Percentiles rank a stretch among this genome's conserved stretches.
Evolutionary conservation across 805 yeast species (phyloP).

Genomic region (Yamadazyma sp.): DNA sequence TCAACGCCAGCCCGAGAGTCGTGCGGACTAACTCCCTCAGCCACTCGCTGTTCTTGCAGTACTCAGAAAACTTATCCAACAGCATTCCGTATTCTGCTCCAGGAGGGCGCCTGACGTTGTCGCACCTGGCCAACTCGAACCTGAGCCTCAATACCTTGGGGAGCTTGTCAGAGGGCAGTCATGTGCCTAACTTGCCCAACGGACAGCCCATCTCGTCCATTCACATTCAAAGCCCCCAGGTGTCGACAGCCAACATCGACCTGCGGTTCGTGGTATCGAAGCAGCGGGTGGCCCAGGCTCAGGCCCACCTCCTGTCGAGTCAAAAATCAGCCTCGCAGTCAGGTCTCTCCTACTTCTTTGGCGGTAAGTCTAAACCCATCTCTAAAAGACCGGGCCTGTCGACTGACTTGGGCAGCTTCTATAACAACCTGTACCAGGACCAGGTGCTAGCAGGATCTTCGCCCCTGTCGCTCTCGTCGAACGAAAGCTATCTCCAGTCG

Average conservation of each 20-base stretch:
- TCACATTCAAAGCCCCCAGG: constrained; percentile 70
- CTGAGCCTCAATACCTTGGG: constrained; percentile 17
- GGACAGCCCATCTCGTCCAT: constrained; percentile 62
- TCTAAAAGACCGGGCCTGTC: constrained; percentile 40
- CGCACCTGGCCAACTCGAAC: constrained; percentile 17
- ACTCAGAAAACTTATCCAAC: constrained; percentile 49
- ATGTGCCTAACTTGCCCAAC: constrained; percentile 52
- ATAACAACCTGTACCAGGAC: constrained; percentile 37
- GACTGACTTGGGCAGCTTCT: constrained; percentile 42
- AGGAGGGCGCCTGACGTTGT: constrained; percentile 56
- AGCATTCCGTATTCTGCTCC: constrained; percentile 74
- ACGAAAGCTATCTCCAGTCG: constrained; percentile 28
- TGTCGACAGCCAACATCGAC: constrained; percentile 62
- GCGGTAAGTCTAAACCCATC: constrained; percentile 30
- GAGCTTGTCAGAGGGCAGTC: constrained; percentile 17
- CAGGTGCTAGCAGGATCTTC: constrained; percentile 27
- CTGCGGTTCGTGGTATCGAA: constrained; percentile 83
- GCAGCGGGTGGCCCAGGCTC: constrained; percentile 62
- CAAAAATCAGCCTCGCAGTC: constrained; percentile 46
- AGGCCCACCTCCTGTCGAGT: constrained; percentile 37
- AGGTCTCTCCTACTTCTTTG: constrained; percentile 51
- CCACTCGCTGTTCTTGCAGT: constrained; percentile 39
- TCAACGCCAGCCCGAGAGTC: constrained; percentile 40
- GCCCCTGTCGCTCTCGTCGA: constrained; percentile 36
- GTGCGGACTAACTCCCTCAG: constrained; percentile 39